Conservation (phyloP, 306 rosid genomes). For the Rosa lucieae region DNA sequence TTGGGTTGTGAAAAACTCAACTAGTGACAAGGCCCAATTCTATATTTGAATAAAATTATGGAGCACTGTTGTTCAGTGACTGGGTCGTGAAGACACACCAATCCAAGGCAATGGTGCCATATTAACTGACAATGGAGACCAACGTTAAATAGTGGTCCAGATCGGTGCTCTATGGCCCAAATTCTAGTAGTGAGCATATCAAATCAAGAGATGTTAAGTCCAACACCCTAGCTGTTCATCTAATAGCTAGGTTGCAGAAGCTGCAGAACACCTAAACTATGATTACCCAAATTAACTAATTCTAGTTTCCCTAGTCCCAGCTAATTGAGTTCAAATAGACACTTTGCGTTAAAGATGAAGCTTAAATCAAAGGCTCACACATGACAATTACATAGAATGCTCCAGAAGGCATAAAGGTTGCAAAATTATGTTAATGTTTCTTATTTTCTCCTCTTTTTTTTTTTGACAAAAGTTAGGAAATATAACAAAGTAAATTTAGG, state of each 20-base stretch:
- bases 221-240: background rate
- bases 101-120: too few species aligned
- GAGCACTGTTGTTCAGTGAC: too few species aligned
- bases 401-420: background rate
- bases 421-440: background rate
- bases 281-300: background rate
- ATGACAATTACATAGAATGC: background rate
- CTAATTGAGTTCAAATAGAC: background rate
- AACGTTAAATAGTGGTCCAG: too few species aligned
- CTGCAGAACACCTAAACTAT: background rate
- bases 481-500: background rate
- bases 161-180: too few species aligned
- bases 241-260: background rate
- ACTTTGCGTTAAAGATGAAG: background rate
- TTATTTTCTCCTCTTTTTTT: background rate
- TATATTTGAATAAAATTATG: too few species aligned
- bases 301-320: background rate
- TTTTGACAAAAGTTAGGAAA: too few species aligned
- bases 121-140: too few species aligned
- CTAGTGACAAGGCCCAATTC: too few species aligned
- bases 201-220: background rate
- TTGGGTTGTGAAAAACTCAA: too few species aligned
- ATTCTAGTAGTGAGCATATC: background rate
- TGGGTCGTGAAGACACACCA: too few species aligned
- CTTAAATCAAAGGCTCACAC: background rate